Base-by-base conservation (phyloP, 176 grass and related monocot species). In the Juncus effusus region DNA sequence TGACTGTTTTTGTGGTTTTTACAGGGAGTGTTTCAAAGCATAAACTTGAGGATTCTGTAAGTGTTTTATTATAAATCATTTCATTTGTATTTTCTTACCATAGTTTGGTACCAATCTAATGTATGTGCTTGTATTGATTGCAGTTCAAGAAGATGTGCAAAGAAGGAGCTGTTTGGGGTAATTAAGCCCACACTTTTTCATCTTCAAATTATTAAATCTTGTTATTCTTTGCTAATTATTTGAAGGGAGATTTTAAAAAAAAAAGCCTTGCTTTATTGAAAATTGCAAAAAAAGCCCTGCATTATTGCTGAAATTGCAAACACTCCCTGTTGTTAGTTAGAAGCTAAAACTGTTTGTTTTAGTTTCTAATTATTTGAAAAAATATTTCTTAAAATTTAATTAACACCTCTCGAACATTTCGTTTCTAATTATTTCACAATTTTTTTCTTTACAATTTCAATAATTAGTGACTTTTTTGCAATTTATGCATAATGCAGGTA, bases 131-230 rank as follows among this genome's bases (percentile, higher is more conserved):
- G 13, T 69, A 38, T 56, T 59, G 10, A 42, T 69, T 79, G 42
- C 81, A 96, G 92, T 57, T 96, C 62, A 81, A 91, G 74, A 85
- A 87, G 12, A 91, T 91, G 76, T 82, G 76, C 69, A 85, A 74
- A 71, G 92, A 96, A 81, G 87, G 87, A 62, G 87, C 79, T 74
- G 85, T 81, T 42, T 91, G 87, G 92, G 92, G 92, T 91, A 84
- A 77, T 12, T 38, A 13, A 15, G 56, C 13, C 13, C 51, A 47
- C 1, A 28, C 19, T 28, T 1, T 28, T 28, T 50, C 51, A 13
- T 40, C 6, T 47, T 52, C 14, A 44, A 3, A 50, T 0, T 74
- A 4, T 65, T 61, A 54, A 50, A 40, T 38, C 11, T 6, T 36
- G 6, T 14, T 65, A 56, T 3, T 35, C 12, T 38, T 40, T 73